Base-by-base conservation (phyloP, 768 basidiomycete species). In the Serendipita sp. region DNA sequence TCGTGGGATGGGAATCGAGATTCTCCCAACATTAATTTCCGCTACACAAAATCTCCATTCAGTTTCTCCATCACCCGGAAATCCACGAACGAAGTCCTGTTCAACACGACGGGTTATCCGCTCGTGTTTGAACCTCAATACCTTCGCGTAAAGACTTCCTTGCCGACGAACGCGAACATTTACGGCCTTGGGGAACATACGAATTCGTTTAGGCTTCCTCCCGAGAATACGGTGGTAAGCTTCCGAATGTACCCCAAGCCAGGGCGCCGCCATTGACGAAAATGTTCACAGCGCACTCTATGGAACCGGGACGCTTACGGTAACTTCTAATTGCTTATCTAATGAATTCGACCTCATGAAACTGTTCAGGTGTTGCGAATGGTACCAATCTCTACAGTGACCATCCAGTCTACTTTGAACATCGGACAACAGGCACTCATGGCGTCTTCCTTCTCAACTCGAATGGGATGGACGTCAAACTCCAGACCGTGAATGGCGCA, bases 71-170 rank as follows among this genome's bases (percentile, higher is more conserved):
- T 74, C 64, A 71, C 72, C 5, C 67, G 73, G 5, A 67, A 66
- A 11, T 52, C 64, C 3, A 64, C 63, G 28, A 67, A 67, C 41
- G 70, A 69, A 5, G 46, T 70, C 63, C 56, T 73, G 63, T 73
- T 73, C 63, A 71, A 74, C 62, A 72, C 72, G 5, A 35, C 45
- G 2, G 83, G 79, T 0, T 86, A 88, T 65, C 81, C 83, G 0
- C 75, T 91, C 10, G 80, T 91, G 11, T 90, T 90, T 69, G 88
- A 90, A 68, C 83, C 90, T 67, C 85, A 85, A 69, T 90, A 89
- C 70, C 78, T 91, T 23, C 86, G 89, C 78, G 82, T 83, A 65
- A 58, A 66, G 35, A 10, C 38, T 41, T 56, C 84, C 0, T 75
- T 91, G 1, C 86, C 88, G 0, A 71, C 78, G 4, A 76, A 79